Base-by-base conservation (phyloP, 352 stramenopile genomes). In the Globisporangium perplexum region DNA sequence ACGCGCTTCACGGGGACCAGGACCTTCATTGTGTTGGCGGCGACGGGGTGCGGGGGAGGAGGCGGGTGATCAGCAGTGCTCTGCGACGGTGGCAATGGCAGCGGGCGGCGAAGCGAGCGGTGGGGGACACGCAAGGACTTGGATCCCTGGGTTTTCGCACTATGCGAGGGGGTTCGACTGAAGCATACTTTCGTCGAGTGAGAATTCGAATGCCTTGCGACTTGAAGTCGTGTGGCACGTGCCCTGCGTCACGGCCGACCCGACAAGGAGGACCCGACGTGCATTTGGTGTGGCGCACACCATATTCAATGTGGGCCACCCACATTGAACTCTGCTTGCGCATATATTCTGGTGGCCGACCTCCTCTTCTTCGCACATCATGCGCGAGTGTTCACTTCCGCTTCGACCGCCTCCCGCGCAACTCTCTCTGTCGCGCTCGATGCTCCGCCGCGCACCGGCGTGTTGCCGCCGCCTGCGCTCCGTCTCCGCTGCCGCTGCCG, bases 1-100 rank as follows among this genome's bases (percentile, higher is more conserved):
- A 99, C 96, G 60, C 96, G 88, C 81, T 99, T 99, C 51, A 99
- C 90, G 23, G 93, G 93, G 26, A 99, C 96, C 42, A 99, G 80
- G 53, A 99, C 82, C 69, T 93, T 90, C 80, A 90, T 84, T 8
- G 8, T 18, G 33, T 15, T 55, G 10, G 23, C 11, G 11, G 41
- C 28, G 17, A 24, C 18, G 14, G 20, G 24, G 42, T 2, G 12
- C 12, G 33, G 33, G 36, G 22, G 14, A 35, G 44, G n/a, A n/a
- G 44, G 23, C 11, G 6, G 30, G 26, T 30, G 26, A n/a, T n/a
- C n/a, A n/a, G n/a, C n/a, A n/a, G n/a, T n/a, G n/a, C n/a, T n/a
- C 28, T 11, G 28, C 28, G 28, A n/a, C n/a, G n/a, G 10, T 8
- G 10, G 30, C 30, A 8, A 35, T 8, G 10, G 10, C 30, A 8